Base-by-base conservation (phyloP, 805 yeast species). In the Wickerhamomyces alni region DNA sequence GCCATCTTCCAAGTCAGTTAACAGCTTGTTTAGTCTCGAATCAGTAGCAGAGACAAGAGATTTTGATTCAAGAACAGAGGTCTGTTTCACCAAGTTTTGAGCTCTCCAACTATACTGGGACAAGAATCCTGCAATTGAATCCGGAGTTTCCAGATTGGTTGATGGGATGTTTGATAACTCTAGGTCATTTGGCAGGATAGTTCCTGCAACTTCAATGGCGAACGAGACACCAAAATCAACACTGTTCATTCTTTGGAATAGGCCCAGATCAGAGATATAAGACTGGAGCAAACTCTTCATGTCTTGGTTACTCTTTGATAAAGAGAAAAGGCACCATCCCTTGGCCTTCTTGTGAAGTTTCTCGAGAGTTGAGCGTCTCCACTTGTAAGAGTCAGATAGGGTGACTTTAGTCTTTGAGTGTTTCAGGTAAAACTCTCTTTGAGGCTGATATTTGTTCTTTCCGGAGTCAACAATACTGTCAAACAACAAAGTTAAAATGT, bases 171-270 rank as follows among this genome's bases (percentile, higher is more conserved):
- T 71, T 2, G 76, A 70, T 22, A 81, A 59, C 51, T 84, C 93
- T 33, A 80, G 65, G 51, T 87, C 94, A 22, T 69, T 70, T 16
- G 80, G 69, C n/a, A 80, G 63, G 11, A 87, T 72, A 5, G 74
- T 59, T 4, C 93, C 87, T 1, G 95, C 95, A 80, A 87, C 74
- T 48, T 86, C 93, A 42, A 89, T 65, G 0, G 99, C 98, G 69
- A 91, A 86, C 0, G 95, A 81, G 36, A 88, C 82, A 39, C 98
- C 98, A 52, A 74, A 80, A 41, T 84, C 81, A 31, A 85, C 72
- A 51, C 52, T 65, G 50, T 59, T 71, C 47, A 58, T 55, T 46
- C 53, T 62, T 45, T 51, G 63, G 40, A 51, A 39, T 18, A 43
- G 36, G 19, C 68, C 64, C 48, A 63, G 49, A 22, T 67, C 71